A percentile compares a stretch with the other conserved stretches of the same genome.
phyloP scores from a whole-genome alignment of 2,329 filamentous ascomycete species.

The Xylariaceae sp. region DNA sequence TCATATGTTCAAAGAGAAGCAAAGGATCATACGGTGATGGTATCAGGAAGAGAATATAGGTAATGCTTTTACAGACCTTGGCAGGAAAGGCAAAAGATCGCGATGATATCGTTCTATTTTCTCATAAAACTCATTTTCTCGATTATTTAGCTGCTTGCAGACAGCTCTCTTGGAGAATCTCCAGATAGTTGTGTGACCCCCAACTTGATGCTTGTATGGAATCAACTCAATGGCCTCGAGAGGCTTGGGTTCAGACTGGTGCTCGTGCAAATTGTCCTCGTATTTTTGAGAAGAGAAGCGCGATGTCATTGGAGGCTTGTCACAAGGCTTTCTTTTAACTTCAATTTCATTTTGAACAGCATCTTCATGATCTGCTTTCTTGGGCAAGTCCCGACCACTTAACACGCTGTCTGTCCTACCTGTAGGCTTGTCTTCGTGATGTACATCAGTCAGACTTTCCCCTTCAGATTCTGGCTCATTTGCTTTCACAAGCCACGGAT shows the following conservation, averaged over 20 bases:
- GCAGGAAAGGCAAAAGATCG: conserved; percentile 83
- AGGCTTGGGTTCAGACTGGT: conserved; percentile 52
- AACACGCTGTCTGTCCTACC: conserved; percentile 24
- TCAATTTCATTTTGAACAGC: conserved; percentile 42
- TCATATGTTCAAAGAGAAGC: conserved; percentile 1
- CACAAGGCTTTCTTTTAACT: conserved; percentile 29
- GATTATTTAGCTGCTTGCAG: conserved; percentile 96
- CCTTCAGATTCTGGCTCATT: conserved; percentile 43
- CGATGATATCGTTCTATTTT: conserved; percentile 88
- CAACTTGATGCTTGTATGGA: conserved; percentile 95
- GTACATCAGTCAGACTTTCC: conserved; percentile 33
- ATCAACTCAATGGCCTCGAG: conserved; percentile 92
- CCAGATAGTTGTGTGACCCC: conserved; percentile 93
- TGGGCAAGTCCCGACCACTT: conserved; percentile 31
- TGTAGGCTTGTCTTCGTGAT: conserved; percentile 28
- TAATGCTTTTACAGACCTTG: conserved; percentile 53
- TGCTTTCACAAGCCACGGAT: conserved; percentile 55
- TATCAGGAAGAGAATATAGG: conserved; percentile 1
- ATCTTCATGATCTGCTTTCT: conserved; percentile 36
- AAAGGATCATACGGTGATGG: background rate
- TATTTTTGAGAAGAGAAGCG: conserved; percentile 40
- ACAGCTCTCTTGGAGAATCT: conserved; percentile 91
- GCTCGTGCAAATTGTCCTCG: conserved; percentile 47
- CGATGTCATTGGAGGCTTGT: conserved; percentile 33
- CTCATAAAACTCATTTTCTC: conserved; percentile 98